Conservation (phyloP, 1,284 basidiomycete genomes). For the Ustilago lituana region DNA sequence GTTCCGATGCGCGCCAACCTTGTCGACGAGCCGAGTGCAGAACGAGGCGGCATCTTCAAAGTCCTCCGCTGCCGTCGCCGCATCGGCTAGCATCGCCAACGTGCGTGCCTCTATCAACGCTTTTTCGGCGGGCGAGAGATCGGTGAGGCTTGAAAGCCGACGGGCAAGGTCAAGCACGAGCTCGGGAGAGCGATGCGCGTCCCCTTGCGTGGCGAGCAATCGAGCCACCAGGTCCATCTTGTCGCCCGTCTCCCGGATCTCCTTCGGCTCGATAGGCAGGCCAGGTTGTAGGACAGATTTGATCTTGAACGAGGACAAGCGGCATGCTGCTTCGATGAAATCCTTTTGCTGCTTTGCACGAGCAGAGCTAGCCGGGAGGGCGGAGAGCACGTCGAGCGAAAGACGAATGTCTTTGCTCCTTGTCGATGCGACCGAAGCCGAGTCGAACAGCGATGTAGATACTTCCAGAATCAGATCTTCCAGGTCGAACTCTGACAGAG, state of each 20-base stretch:
- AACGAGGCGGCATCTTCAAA: slow-evolving; percentile 24
- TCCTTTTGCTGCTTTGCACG: slow-evolving; percentile 12
- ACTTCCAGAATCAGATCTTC: slow-evolving; percentile 33
- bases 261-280: slow-evolving; percentile 16
- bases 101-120: slow-evolving; percentile 26
- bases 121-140: slow-evolving; percentile 1
- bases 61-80: slow-evolving; percentile 30
- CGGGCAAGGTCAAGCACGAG: slow-evolving; percentile 36
- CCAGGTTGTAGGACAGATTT: slow-evolving; percentile 13
- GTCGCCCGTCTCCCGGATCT: slow-evolving; percentile 32
- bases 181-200: slow-evolving; percentile 41
- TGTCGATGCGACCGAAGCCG: slow-evolving; percentile 13
- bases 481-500: slow-evolving; percentile 1
- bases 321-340: slow-evolving; percentile 48
- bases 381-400: slow-evolving; percentile 24
- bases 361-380: background rate
- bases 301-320: slow-evolving; percentile 44
- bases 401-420: slow-evolving; percentile 25
- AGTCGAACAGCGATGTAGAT: slow-evolving; percentile 31
- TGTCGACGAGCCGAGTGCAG: slow-evolving; percentile 28
- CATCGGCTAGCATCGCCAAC: slow-evolving; percentile 47
- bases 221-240: slow-evolving; percentile 29
- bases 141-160: slow-evolving; percentile 5
- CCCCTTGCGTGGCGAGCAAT: slow-evolving; percentile 23
- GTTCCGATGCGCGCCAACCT: slow-evolving; percentile 4